Conservation (phyloP, 2,329 filamentous ascomycete species). For the Metarhizium robertsii region DNA sequence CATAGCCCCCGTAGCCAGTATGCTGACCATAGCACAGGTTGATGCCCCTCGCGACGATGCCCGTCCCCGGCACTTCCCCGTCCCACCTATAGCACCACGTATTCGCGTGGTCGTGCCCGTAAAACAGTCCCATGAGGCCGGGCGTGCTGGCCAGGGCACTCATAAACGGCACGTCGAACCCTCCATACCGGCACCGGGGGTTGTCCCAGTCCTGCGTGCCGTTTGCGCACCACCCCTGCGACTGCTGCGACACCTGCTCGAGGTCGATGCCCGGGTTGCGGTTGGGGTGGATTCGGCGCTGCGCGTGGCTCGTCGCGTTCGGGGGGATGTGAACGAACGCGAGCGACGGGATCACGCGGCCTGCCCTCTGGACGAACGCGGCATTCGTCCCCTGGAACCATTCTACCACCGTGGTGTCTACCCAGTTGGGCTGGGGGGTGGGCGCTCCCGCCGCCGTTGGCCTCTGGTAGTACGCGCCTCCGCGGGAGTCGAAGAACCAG, state of each 20-base stretch:
- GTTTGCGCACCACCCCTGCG: constrained; percentile 31
- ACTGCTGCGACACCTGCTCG: constrained; percentile 31
- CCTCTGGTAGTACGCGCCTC: constrained; percentile 41
- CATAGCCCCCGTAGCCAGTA: constrained; percentile 61
- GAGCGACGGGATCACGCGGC: constrained; percentile 31
- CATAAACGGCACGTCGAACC: constrained; percentile 54
- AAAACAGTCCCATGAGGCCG: constrained; percentile 48
- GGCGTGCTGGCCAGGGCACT: constrained; percentile 42
- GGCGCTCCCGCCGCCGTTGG: constrained; percentile 16
- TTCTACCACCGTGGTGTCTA: constrained; percentile 30
- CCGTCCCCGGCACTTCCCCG: constrained; percentile 21
- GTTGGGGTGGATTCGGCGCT: constrained; percentile 20
- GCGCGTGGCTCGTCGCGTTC: constrained; percentile 25
- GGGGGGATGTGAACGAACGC: constrained; percentile 40
- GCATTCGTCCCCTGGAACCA: constrained; percentile 31
- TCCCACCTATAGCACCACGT: constrained; percentile 47
- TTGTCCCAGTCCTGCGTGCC: constrained; percentile 18
- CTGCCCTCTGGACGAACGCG: constrained; percentile 18
- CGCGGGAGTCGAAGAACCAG: constrained; percentile 64
- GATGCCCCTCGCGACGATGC: constrained; percentile 29
- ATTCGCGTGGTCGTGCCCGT: constrained; percentile 56
- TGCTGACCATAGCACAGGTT: constrained; percentile 53
- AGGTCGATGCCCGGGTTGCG: constrained; percentile 35
- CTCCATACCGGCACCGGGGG: constrained; percentile 30
- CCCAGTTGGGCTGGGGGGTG: constrained; percentile 32